Evolutionary conservation across 2,329 filamentous ascomycete genomes (phyloP).

Genomic region (Pseudocercospora pini-densiflorae): DNA sequence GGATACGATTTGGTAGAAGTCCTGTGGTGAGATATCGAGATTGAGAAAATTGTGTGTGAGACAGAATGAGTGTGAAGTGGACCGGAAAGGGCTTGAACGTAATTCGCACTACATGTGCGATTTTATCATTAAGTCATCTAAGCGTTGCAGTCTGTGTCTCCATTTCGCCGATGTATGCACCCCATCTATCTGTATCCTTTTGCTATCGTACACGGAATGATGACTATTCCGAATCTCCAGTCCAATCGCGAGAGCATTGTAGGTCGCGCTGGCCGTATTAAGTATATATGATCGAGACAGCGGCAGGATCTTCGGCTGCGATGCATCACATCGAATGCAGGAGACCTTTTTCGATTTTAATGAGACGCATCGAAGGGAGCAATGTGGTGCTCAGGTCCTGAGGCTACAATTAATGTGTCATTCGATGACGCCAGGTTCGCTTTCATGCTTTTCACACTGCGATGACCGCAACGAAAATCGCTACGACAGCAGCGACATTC

Average conservation of each 20-base stretch:
- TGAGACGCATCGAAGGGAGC: background rate
- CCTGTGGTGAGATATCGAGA: background rate
- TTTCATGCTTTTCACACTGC: slow-evolving; percentile 1
- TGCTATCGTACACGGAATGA: background rate
- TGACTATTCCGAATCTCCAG: background rate
- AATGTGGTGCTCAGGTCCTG: background rate
- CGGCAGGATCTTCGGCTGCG: background rate
- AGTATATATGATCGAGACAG: background rate
- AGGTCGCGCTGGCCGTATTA: background rate
- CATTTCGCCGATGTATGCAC: background rate
- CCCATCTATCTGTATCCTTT: background rate
- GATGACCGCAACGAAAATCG: slow-evolving; percentile 8
- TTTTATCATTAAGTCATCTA: background rate
- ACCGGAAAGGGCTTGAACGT: background rate
- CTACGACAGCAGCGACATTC: slow-evolving; percentile 10
- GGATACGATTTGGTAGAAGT: too few relatives aligned
- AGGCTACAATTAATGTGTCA: background rate
- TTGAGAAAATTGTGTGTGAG: background rate
- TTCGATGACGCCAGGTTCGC: background rate
- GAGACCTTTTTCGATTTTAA: background rate
- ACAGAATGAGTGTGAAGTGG: background rate
- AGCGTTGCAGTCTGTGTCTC: background rate
- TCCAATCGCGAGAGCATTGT: background rate
- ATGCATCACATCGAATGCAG: background rate
- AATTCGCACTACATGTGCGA: background rate